These are phyloP conservation scores for Hypoxylon cercidicola DNA, from an alignment of 495 filamentous ascomycete genomes.

Conservation along the genomic window DNA sequence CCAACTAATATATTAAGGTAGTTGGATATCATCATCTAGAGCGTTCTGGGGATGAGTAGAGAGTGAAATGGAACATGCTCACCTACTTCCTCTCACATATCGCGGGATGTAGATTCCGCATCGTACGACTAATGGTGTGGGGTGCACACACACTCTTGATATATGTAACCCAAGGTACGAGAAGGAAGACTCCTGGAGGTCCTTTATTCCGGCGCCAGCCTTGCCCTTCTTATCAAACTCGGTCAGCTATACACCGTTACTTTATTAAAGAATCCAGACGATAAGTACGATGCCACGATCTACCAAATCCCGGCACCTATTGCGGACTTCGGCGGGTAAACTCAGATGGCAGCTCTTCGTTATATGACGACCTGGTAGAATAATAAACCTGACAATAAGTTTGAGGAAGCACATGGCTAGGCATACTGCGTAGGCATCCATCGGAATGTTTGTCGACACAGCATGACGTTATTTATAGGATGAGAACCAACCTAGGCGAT, in stretches of 20 bases:
- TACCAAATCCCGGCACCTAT: not conserved
- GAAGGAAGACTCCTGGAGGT: not conserved
- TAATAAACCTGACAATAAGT: too few species aligned
- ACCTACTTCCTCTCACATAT: not conserved
- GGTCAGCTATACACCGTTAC: not conserved
- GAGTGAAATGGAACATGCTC: not conserved
- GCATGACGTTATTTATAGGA: not conserved
- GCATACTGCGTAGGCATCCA: too few species aligned
- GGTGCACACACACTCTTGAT: too few species aligned
- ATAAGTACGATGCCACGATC: slow-evolving; percentile 4
- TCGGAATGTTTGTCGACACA: not conserved
- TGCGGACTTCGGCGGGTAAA: not conserved
- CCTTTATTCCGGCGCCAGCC: not conserved
- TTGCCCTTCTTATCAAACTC: not conserved
- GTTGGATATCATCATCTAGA: slow-evolving; percentile 2
- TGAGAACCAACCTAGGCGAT: not conserved
- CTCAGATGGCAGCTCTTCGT: not conserved
- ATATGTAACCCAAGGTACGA: not conserved
- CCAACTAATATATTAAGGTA: not conserved
- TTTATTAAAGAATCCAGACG: slow-evolving; percentile 4
- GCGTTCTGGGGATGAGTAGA: not conserved
- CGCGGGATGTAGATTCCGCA: not conserved
- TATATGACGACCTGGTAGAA: too few species aligned
- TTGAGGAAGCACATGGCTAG: too few species aligned
- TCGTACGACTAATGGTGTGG: slow-evolving; percentile 11